Percentiles rank a stretch among this genome's conserved stretches.
Conservation (phyloP, 306 rosid genomes). For the Malus orientalis region DNA sequence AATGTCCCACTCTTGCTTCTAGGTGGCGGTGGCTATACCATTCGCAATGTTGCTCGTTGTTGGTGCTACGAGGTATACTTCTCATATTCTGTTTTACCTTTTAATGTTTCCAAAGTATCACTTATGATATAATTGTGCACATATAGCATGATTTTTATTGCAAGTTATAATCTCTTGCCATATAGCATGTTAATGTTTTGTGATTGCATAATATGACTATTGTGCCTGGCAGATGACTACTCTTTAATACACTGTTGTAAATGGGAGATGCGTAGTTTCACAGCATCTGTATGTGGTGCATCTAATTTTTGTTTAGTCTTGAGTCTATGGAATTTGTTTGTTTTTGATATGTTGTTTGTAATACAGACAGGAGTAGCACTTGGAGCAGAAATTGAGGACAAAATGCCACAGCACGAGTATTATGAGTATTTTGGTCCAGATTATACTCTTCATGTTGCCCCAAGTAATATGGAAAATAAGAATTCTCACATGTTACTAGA, state of each 20-base stretch:
- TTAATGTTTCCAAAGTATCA: not conserved
- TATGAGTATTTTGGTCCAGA: slow-evolving; percentile 91
- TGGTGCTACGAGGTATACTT: slow-evolving; percentile 80
- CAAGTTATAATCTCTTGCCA: not conserved
- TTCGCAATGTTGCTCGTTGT: slow-evolving; percentile 86
- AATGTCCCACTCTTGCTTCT: slow-evolving; percentile 76
- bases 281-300: not conserved
- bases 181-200: not conserved
- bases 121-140: not conserved
- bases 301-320: slow-evolving; percentile 9
- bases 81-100: slow-evolving; percentile 5
- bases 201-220: not conserved
- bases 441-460: slow-evolving; percentile 89
- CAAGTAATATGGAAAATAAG: slow-evolving; percentile 93
- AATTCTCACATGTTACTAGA: slow-evolving; percentile 63
- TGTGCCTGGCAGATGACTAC: not conserved
- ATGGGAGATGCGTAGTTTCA: not conserved
- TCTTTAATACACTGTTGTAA: not conserved
- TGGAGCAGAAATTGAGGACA: slow-evolving; percentile 85
- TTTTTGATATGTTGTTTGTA: slow-evolving; percentile 23
- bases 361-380: slow-evolving; percentile 91
- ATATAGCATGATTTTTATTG: not conserved
- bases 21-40: slow-evolving; percentile 90
- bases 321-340: not conserved
- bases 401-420: slow-evolving; percentile 87